These are phyloP conservation scores for Teratosphaeria viscida DNA, from an alignment of 2,329 filamentous ascomycete species.

Conservation along the genomic window DNA sequence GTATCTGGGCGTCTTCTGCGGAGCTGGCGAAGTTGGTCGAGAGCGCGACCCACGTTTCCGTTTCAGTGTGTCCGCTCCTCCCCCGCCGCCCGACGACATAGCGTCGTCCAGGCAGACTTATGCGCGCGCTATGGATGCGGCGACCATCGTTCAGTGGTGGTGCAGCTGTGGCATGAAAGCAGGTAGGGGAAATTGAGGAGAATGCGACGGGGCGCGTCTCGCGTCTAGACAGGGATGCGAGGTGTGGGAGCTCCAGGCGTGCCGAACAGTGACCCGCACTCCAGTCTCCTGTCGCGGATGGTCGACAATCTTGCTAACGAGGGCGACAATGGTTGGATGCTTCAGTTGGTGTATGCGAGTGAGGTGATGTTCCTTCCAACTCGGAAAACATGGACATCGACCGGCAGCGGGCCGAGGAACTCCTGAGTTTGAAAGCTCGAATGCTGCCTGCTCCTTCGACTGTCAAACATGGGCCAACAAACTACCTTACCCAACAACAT, in stretches of 20 bases:
- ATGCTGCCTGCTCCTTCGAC: neutral
- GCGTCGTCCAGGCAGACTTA: neutral
- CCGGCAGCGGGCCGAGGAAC: neutral
- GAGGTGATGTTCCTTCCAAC: neutral
- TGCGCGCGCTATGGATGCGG: neutral
- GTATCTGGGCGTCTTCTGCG: conserved; percentile 7
- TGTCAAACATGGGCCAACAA: neutral
- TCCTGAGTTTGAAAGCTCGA: neutral
- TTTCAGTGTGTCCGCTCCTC: conserved; percentile 12
- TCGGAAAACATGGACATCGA: neutral
- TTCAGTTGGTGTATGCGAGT: neutral
- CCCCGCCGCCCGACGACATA: neutral
- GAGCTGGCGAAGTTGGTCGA: neutral
- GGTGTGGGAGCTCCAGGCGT: neutral
- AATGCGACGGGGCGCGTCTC: neutral
- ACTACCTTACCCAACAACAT: neutral
- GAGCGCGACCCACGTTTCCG: conserved; percentile 10
- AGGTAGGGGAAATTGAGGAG: neutral
- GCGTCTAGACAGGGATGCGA: neutral
- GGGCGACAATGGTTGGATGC: neutral
- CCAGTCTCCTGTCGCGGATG: neutral
- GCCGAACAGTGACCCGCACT: neutral
- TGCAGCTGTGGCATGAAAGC: neutral
- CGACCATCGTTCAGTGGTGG: neutral
- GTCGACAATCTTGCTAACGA: neutral